A percentile compares a stretch with the other conserved stretches of the same genome.
Evolutionary conservation across 805 yeast genomes (phyloP).

Genomic region (Candida pseudofarinosa): DNA sequence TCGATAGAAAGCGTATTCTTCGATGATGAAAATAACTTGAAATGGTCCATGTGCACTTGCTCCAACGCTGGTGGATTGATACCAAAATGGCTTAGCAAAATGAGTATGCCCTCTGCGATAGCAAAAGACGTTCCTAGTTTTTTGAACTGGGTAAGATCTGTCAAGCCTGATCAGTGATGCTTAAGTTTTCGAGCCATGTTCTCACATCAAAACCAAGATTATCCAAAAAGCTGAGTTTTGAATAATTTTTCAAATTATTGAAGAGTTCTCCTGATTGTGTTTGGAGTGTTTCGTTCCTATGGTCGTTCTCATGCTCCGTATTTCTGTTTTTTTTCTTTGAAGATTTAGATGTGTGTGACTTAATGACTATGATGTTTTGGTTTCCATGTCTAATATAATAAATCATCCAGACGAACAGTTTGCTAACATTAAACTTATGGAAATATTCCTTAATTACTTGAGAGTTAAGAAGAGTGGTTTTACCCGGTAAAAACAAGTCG

Average conservation of each 20-base stretch:
- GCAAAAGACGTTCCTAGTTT: conserved; percentile 40
- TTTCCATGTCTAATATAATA: conserved; percentile 29
- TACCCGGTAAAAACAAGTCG: not conserved
- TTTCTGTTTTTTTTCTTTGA: conserved; percentile 1
- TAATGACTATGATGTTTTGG: conserved; percentile 31
- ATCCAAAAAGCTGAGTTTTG: conserved; percentile 35
- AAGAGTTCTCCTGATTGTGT: not conserved
- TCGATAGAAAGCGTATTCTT: conserved; percentile 31
- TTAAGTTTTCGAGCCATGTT: conserved; percentile 34
- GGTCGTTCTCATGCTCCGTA: conserved; percentile 2
- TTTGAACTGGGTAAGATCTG: conserved; percentile 23
- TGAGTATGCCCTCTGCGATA: conserved; percentile 28
- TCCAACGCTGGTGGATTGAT: conserved; percentile 38
- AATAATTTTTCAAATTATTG: conserved; percentile 23
- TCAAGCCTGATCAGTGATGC: conserved; percentile 14
- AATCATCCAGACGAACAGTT: conserved; percentile 39
- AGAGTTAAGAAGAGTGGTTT: not conserved
- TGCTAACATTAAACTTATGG: conserved; percentile 37
- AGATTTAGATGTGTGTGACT: conserved; percentile 17
- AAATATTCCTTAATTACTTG: conserved; percentile 26
- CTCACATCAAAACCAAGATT: conserved; percentile 41
- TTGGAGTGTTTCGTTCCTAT: not conserved
- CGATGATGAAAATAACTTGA: conserved; percentile 16
- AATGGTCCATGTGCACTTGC: conserved; percentile 39
- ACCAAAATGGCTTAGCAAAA: conserved; percentile 32